Base-by-base conservation (phyloP, 140 eudicot genomes). In the Ambrosia hybrid region DNA sequence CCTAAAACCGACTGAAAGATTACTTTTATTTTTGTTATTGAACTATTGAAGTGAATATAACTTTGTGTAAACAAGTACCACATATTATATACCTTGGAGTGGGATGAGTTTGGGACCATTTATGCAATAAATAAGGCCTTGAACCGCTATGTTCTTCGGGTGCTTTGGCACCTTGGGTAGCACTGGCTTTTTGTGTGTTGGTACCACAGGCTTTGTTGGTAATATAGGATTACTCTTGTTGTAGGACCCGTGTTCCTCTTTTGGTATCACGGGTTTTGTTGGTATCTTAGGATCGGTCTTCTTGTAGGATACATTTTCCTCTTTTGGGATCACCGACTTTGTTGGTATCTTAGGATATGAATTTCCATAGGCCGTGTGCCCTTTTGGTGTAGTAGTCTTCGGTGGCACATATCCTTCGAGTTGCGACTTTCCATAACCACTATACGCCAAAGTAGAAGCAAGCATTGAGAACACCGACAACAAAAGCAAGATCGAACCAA, bases 61-160 rank as follows among this genome's bases (percentile, higher is more conserved):
- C 5, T 39, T 56, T 34, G 11, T 52, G 12, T 62, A 7, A 49
- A 17, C 33, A 12, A 8, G 55, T 43, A 46, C 4, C 33, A 38
- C 16, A 30, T 17, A 21, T 0, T 33, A 43, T 11, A 3, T 68
- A 78, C 90, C 90, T 77, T 85, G 73, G 67, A 82, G 85, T 52
- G 90, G 90, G 69, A 73, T 62, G 62, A 76, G 70, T 70, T 82
- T 76, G 17, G 83, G 33, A 53, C 85, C 83, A 16, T 77, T 70
- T 65, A 76, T 85, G 59, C 87, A 85, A 17, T 82, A 85, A 43
- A 85, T 65, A 53, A 85, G 67, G 8, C 90, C 90, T 53, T 85
- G 90, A 52, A 82, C 77, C 4, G 78, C 82, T 43, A 78, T 46
- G 70, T 78, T 72, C 6, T 65, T 56, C 2, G 78, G 82, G 63